A percentile compares a stretch with the other conserved stretches of the same genome.
Evolutionary conservation across 2,329 filamentous ascomycete genomes (phyloP).

Genomic region (Colletotrichum acutatum): DNA sequence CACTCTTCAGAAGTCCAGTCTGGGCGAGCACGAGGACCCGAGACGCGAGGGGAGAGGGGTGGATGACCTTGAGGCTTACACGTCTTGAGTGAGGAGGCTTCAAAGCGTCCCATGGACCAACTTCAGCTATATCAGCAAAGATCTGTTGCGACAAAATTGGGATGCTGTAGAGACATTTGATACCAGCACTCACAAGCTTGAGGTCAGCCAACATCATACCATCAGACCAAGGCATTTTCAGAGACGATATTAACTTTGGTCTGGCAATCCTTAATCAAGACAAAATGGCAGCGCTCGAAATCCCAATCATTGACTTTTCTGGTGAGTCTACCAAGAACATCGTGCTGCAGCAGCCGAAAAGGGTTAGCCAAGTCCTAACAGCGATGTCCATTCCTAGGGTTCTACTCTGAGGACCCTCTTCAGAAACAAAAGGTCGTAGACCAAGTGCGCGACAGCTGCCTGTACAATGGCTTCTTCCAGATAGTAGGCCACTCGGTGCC

Average conservation of each 20-base stretch:
- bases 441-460: constrained; percentile 53
- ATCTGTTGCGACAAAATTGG: neutral
- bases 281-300: constrained; percentile 34
- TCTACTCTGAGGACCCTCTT: constrained; percentile 37
- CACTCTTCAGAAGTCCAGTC: neutral
- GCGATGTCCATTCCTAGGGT: constrained; percentile 23
- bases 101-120: neutral
- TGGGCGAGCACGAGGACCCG: neutral
- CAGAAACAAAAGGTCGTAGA: constrained; percentile 45
- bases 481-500: constrained; percentile 60
- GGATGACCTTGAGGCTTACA: neutral
- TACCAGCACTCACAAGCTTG: too few relatives aligned
- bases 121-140: neutral
- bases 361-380: neutral
- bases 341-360: too few relatives aligned
- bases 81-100: neutral
- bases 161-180: neutral
- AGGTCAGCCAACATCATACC: neutral
- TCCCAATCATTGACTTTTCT: constrained; percentile 45
- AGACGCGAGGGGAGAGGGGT: neutral
- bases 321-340: constrained; percentile 24
- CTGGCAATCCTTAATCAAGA: neutral
- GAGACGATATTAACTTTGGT: too few relatives aligned
- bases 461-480: constrained; percentile 64
- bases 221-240: too few relatives aligned